These are phyloP conservation scores for Bombardia bombarda DNA, from an alignment of 495 filamentous ascomycete species.

Conservation along the genomic window DNA sequence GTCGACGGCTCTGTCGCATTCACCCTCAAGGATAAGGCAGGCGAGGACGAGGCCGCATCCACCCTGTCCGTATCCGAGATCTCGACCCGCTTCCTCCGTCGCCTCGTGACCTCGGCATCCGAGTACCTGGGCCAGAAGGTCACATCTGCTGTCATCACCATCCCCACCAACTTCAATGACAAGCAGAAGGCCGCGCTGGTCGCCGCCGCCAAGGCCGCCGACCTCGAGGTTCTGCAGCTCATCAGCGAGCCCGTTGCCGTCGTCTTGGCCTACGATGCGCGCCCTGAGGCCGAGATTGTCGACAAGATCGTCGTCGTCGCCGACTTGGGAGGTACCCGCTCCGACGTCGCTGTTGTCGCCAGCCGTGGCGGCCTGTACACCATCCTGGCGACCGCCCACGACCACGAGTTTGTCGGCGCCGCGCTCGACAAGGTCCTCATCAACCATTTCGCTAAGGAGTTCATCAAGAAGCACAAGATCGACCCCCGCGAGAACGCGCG, in stretches of 20 bases:
- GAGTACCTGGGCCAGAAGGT: slow-evolving; percentile 90
- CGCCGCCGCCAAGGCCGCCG: slow-evolving; percentile 70
- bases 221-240: slow-evolving; percentile 82
- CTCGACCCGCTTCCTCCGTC: slow-evolving; percentile 76
- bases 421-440: slow-evolving; percentile 83
- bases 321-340: slow-evolving; percentile 87
- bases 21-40: slow-evolving; percentile 67
- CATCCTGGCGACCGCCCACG: slow-evolving; percentile 85
- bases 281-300: slow-evolving; percentile 59
- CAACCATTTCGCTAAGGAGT: slow-evolving; percentile 97
- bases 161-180: slow-evolving; percentile 88
- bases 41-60: slow-evolving; percentile 50
- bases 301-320: slow-evolving; percentile 92
- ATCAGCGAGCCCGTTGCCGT: slow-evolving; percentile 92
- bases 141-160: slow-evolving; percentile 84
- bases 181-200: slow-evolving; percentile 74
- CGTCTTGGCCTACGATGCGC: slow-evolving; percentile 84
- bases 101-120: slow-evolving; percentile 73
- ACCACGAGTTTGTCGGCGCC: slow-evolving; percentile 80
- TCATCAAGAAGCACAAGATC: slow-evolving; percentile 77
- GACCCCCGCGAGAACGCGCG: slow-evolving; percentile 78
- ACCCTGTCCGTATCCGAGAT: slow-evolving; percentile 76
- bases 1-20: slow-evolving; percentile 68
- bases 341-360: slow-evolving; percentile 83
- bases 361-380: slow-evolving; percentile 95